These are phyloP conservation scores for Euryodendron excelsum DNA, from an alignment of 148 eudicot genomes.

Conservation along the genomic window DNA sequence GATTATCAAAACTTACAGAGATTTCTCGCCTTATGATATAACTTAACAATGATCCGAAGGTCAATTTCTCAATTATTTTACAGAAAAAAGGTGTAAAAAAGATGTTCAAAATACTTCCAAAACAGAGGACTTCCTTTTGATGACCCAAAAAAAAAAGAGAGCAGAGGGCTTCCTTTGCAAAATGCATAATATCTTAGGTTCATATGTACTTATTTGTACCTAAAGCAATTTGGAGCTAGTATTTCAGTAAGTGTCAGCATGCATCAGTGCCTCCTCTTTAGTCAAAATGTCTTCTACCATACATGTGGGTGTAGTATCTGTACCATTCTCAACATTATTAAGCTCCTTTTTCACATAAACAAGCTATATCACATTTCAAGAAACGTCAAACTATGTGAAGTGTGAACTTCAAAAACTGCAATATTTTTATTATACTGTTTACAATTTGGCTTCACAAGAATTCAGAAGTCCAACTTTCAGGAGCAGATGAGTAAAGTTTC, in stretches of 20 bases:
- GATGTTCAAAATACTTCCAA: not conserved
- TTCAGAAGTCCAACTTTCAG: no score
- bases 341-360: no score
- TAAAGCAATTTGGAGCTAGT: not conserved
- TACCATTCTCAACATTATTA: no score
- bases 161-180: not conserved
- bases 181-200: not conserved
- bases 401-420: no score
- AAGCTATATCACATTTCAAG: no score
- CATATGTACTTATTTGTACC: not conserved
- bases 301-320: not conserved
- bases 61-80: not conserved
- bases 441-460: no score
- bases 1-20: no score
- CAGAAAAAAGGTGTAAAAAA: not conserved
- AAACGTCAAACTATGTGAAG: no score
- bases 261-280: not conserved
- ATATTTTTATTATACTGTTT: no score
- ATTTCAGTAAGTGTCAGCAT: not conserved
- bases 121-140: not conserved
- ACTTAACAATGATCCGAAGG: not conserved
- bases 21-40: no score
- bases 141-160: no score
- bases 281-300: not conserved
- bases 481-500: no score